phyloP scores from a whole-genome alignment of 805 yeast species.

The Hanseniaspora guilliermondii region DNA sequence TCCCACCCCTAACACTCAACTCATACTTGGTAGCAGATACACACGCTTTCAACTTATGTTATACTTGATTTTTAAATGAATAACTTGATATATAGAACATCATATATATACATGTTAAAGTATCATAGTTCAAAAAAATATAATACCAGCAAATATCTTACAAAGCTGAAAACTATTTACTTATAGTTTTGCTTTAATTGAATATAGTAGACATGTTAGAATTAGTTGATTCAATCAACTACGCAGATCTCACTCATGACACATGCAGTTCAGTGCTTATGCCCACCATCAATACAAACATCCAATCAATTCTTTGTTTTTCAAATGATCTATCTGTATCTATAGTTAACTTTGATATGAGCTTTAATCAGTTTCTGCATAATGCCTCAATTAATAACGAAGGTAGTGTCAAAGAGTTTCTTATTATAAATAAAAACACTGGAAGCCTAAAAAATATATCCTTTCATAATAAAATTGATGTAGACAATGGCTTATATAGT shows the following conservation, averaged over 20 bases:
- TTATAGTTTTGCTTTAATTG: too few species aligned
- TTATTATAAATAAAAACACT: background rate
- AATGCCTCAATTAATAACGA: background rate
- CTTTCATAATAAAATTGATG: background rate
- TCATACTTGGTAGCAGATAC: too few species aligned
- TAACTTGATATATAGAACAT: too few species aligned
- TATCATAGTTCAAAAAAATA: too few species aligned
- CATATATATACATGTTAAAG: too few species aligned
- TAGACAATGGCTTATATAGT: background rate
- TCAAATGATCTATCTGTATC: background rate
- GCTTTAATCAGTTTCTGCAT: background rate
- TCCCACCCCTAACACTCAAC: too few species aligned
- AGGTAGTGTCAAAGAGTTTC: background rate
- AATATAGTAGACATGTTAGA: background rate
- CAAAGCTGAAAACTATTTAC: too few species aligned
- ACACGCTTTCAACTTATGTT: too few species aligned
- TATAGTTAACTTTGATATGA: background rate
- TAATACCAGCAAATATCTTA: too few species aligned
- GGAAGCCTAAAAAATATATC: background rate
- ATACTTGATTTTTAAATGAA: too few species aligned
- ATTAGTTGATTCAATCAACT: background rate
- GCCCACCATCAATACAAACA: background rate
- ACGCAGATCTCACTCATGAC: background rate
- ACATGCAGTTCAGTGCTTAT: background rate
- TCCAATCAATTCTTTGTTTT: background rate